phyloP scores from a whole-genome alignment of 208 protist genomes.

The Acanthamoeba polyphaga region DNA sequence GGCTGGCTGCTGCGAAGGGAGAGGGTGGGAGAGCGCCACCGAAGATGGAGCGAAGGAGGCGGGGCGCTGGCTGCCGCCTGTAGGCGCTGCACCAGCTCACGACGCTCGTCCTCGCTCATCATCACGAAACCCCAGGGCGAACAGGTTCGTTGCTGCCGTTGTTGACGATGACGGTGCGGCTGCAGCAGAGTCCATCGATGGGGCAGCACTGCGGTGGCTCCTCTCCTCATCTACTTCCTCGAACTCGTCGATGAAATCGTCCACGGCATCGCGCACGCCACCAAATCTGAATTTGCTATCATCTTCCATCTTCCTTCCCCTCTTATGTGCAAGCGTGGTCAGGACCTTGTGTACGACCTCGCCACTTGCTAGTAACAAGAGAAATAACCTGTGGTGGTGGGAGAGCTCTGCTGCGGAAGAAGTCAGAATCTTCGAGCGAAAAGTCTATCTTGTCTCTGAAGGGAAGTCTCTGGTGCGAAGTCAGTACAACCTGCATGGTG shows the following conservation, averaged over 20 bases:
- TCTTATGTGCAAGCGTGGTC: too few relatives aligned
- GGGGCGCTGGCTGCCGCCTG: neutral
- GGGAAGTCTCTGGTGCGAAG: too few relatives aligned
- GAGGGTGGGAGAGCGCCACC: constrained; percentile 5
- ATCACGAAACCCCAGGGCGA: constrained; percentile 15
- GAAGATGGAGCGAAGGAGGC: neutral
- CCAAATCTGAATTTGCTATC: neutral
- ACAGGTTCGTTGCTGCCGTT: neutral
- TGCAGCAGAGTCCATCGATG: neutral
- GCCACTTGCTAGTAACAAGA: too few relatives aligned
- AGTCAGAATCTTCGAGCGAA: too few relatives aligned
- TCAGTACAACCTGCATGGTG: too few relatives aligned
- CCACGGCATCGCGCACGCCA: neutral
- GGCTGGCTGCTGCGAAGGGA: neutral
- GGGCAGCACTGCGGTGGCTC: neutral
- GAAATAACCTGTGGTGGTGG: too few relatives aligned
- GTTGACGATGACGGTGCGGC: neutral
- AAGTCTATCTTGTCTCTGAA: too few relatives aligned
- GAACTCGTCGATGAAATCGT: constrained; percentile 39
- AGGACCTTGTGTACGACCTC: too few relatives aligned
- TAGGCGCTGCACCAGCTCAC: neutral
- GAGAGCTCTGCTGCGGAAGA: too few relatives aligned
- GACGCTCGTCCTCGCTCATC: constrained; percentile 38
- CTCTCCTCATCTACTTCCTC: neutral
- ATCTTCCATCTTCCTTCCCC: neutral